A percentile compares a stretch with the other conserved stretches of the same genome.
Conservation (phyloP, 345 rosid species). For the Linum tenue region DNA sequence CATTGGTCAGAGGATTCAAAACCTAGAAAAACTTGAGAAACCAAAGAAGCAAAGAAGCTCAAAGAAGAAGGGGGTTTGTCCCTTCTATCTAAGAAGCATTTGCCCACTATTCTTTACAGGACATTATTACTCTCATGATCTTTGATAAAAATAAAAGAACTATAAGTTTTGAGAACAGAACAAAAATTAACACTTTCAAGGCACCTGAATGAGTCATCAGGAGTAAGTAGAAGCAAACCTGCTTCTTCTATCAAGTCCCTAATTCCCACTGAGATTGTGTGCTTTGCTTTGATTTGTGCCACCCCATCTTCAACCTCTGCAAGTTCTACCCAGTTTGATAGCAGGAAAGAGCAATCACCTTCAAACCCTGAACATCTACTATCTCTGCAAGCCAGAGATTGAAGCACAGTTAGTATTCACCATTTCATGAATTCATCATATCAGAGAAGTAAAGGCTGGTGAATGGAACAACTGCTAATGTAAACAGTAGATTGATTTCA, state of each 20-base stretch:
- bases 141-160: not conserved
- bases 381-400: not conserved
- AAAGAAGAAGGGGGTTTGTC: not conserved
- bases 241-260: not conserved
- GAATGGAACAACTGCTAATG: not conserved
- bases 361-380: not conserved
- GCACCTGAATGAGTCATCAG: not conserved
- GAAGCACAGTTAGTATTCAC: too few species aligned
- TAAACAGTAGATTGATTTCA: not conserved
- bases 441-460: too few species aligned
- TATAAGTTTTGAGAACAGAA: not conserved
- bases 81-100: not conserved
- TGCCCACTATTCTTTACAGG: constrained; percentile 1
- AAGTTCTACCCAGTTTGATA: too few species aligned
- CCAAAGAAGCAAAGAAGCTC: not conserved
- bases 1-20: not conserved
- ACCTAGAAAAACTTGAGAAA: not conserved
- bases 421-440: too few species aligned
- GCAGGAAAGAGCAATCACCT: too few species aligned
- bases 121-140: not conserved
- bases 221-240: not conserved
- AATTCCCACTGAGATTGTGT: not conserved
- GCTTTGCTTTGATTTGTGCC: not conserved
- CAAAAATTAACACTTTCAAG: not conserved
- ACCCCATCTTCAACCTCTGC: not conserved